A percentile compares a stretch with the other conserved stretches of the same genome.
These are phyloP conservation scores for Raddia guianensis DNA, from an alignment of 176 grass and related monocot genomes.

Conservation along the genomic window DNA sequence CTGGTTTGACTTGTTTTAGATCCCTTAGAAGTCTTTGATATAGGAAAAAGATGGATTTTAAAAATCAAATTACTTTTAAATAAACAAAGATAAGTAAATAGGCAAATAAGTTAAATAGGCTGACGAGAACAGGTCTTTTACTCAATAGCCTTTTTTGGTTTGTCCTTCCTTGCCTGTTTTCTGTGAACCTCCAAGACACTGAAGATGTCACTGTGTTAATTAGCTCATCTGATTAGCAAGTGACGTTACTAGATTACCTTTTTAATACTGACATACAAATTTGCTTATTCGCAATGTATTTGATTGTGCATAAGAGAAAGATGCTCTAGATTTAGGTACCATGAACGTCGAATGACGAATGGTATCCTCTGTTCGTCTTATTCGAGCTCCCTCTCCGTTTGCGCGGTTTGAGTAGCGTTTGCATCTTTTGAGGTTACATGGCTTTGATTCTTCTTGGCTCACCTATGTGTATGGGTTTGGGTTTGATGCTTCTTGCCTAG, in stretches of 20 bases:
- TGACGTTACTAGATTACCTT: not conserved
- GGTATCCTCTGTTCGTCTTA: not conserved
- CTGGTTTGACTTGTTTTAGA: too few relatives aligned
- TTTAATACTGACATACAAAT: not conserved
- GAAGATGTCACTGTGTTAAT: not conserved
- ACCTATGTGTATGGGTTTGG: too few relatives aligned
- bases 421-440: not conserved
- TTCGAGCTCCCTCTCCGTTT: not conserved
- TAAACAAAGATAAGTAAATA: too few relatives aligned
- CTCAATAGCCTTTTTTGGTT: not conserved
- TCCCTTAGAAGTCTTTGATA: too few relatives aligned
- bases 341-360: not conserved
- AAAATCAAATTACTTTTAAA: too few relatives aligned
- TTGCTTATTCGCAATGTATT: not conserved
- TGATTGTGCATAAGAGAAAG: not conserved
- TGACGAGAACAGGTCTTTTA: too few relatives aligned
- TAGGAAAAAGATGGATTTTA: too few relatives aligned
- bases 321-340: not conserved
- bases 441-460: not conserved
- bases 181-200: not conserved
- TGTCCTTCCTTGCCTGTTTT: not conserved
- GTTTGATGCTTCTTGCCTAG: too few relatives aligned
- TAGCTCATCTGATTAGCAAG: not conserved
- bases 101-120: too few relatives aligned
- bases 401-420: not conserved